Conservation (phyloP, 371 early-diverging fungal species). For the Phascolomyces articulosus region DNA sequence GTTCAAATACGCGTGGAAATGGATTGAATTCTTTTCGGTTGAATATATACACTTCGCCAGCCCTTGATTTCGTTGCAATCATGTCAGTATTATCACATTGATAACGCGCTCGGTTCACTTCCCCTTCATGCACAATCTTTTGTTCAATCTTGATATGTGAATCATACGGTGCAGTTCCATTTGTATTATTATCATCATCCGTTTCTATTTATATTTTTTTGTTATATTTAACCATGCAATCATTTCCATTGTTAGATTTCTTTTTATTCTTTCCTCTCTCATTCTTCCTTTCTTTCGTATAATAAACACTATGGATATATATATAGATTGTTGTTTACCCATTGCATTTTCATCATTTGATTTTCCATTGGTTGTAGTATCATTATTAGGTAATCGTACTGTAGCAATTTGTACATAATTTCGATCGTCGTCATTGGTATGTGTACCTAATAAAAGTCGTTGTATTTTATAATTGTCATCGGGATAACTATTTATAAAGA, state of each 20-base stretch:
- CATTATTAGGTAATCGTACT: slow-evolving; percentile 89
- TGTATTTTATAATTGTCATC: slow-evolving; percentile 92
- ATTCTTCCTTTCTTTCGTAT: too few relatives aligned
- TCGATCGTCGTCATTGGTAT: slow-evolving; percentile 95
- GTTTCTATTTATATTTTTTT: neutral
- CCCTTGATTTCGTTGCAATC: slow-evolving; percentile 96
- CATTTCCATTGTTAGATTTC: too few relatives aligned
- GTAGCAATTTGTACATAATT: slow-evolving; percentile 96
- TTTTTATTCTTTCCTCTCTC: too few relatives aligned
- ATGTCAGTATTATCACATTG: slow-evolving; percentile 95
- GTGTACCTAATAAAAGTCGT: slow-evolving; percentile 92
- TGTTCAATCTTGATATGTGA: slow-evolving; percentile 89
- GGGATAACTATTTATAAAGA: slow-evolving; percentile 62
- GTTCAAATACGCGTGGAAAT: slow-evolving; percentile 71
- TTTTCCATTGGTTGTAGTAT: slow-evolving; percentile 44
- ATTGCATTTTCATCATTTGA: neutral
- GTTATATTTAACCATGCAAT: too few relatives aligned
- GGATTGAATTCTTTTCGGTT: slow-evolving; percentile 96
- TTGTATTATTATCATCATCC: slow-evolving; percentile 8
- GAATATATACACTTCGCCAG: slow-evolving; percentile 96
- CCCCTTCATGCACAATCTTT: slow-evolving; percentile 94
- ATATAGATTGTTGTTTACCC: neutral
- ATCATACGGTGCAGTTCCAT: slow-evolving; percentile 54
- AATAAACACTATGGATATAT: too few relatives aligned
- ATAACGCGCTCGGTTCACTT: slow-evolving; percentile 95